Evolutionary conservation across 2,329 filamentous ascomycete genomes (phyloP).

Genomic region (Phyllosticta capitalensis): DNA sequence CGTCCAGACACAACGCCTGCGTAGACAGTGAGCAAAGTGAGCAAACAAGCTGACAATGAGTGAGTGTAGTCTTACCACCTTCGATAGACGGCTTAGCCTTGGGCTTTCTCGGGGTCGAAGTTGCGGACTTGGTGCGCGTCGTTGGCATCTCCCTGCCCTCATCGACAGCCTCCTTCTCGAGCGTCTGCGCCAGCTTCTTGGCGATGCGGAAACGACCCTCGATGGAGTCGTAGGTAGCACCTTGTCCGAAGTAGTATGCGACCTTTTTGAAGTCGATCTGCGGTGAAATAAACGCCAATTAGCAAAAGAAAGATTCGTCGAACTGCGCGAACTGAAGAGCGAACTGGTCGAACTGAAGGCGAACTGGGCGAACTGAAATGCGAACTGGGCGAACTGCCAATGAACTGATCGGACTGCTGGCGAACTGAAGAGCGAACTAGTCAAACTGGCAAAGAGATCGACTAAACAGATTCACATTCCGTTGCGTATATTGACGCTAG

Average conservation of each 20-base stretch:
- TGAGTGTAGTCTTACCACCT: neutral
- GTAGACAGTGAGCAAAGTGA: neutral
- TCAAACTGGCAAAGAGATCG: no score
- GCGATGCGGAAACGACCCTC: constrained; percentile 38
- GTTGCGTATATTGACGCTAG: neutral
- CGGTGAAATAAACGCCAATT: neutral
- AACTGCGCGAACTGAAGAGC: no score
- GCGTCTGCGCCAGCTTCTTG: constrained; percentile 30
- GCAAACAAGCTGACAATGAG: neutral
- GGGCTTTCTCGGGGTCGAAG: constrained; percentile 14
- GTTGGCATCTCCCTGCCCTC: constrained; percentile 12
- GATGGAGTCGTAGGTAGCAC: constrained; percentile 40
- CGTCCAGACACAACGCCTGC: neutral
- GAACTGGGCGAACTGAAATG: neutral
- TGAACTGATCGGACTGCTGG: no score
- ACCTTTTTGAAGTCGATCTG: constrained; percentile 38
- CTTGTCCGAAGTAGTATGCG: constrained; percentile 36
- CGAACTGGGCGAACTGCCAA: neutral
- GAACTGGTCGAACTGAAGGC: neutral
- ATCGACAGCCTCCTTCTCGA: constrained; percentile 21
- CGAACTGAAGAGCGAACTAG: no score
- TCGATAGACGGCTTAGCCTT: constrained; percentile 10
- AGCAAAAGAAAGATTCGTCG: constrained; percentile 3
- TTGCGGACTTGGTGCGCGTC: constrained; percentile 2
- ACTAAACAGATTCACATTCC: neutral